Evolutionary conservation across 2,329 filamentous ascomycete species (phyloP).

Genomic region (Alternaria sp.): DNA sequence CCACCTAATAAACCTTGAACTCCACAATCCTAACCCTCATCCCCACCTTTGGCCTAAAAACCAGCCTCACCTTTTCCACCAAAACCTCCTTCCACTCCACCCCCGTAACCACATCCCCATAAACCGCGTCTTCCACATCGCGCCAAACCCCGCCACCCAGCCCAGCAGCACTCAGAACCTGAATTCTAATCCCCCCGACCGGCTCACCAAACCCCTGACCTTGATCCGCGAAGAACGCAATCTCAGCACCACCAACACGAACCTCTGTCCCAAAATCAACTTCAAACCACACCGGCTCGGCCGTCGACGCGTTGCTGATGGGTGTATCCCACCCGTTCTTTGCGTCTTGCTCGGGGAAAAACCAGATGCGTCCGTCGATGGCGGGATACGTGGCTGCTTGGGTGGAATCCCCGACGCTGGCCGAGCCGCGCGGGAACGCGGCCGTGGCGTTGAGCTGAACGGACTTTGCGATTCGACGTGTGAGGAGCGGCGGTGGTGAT

Average conservation of each 20-base stretch:
- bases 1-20: slow-evolving; percentile 48
- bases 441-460: slow-evolving; percentile 46
- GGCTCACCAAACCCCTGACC: slow-evolving; percentile 43
- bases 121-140: slow-evolving; percentile 36
- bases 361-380: slow-evolving; percentile 54
- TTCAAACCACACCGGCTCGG: slow-evolving; percentile 48
- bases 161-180: slow-evolving; percentile 24
- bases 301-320: slow-evolving; percentile 33
- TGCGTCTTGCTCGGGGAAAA: slow-evolving; percentile 49
- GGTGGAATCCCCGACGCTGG: slow-evolving; percentile 38
- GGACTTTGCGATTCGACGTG: slow-evolving; percentile 48
- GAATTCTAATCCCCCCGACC: slow-evolving; percentile 39
- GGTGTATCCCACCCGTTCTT: slow-evolving; percentile 53
- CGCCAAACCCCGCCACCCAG: slow-evolving; percentile 36
- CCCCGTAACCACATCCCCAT: slow-evolving; percentile 42
- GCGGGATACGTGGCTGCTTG: slow-evolving; percentile 45
- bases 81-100: slow-evolving; percentile 41
- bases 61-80: slow-evolving; percentile 41
- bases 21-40: slow-evolving; percentile 51
- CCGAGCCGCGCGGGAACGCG: slow-evolving; percentile 45
- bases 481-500: slow-evolving; percentile 24
- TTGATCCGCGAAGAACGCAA: slow-evolving; percentile 50
- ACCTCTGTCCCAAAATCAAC: slow-evolving; percentile 50
- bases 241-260: slow-evolving; percentile 43
- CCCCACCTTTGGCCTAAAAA: slow-evolving; percentile 46